Base-by-base conservation (phyloP, 495 filamentous ascomycete species). In the Trichoderma erinaceum region DNA sequence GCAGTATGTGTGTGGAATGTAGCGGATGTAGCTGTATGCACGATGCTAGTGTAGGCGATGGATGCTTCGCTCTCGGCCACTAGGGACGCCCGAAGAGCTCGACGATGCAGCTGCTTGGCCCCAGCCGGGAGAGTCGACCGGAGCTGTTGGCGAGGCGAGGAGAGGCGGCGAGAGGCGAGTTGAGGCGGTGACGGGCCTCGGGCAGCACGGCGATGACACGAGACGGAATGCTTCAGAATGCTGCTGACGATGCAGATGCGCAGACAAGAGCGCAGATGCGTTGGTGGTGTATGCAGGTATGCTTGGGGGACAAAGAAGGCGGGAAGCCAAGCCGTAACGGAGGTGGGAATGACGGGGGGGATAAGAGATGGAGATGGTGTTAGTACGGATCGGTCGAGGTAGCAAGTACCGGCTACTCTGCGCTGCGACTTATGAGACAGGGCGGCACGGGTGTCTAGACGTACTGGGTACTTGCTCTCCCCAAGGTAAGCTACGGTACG, bases 121-220 rank as follows among this genome's bases (percentile, higher is more conserved):
- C 44, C 44, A 48, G 44, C 44, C 44, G 44, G 44, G n/a, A 15
- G 44, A 15, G 13, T 48, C n/a, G 35, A 38, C 8, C 35, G 35
- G 44, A 48, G 44, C 13, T 48, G 13, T 4, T 4, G 44, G 13
- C 48, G 48, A n/a, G 18, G 18, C 56, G 56, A 61, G n/a, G 56
- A 32, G 56, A 25, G 23, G 56, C 4, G 35, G 35, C 35, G 35
- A 38, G 35, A 38, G 0, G 8, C 52, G 56, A 61, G n/a, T 12
- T 21, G 56, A 61, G 56, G 56, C 56, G 56, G 56, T 61, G 56
- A 61, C 56, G 27, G 44, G 44, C 15, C 56, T 61, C 56, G 56
- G 27, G n/a, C 23, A 11, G 12, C 23, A 29, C 50, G 50, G 18
- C 44, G 48, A 7, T 5, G 48, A 10, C 1, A 52, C n/a, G n/a